Evolutionary conservation across 768 basidiomycete genomes (phyloP).

Genomic region (Crassisporium funariophilum): DNA sequence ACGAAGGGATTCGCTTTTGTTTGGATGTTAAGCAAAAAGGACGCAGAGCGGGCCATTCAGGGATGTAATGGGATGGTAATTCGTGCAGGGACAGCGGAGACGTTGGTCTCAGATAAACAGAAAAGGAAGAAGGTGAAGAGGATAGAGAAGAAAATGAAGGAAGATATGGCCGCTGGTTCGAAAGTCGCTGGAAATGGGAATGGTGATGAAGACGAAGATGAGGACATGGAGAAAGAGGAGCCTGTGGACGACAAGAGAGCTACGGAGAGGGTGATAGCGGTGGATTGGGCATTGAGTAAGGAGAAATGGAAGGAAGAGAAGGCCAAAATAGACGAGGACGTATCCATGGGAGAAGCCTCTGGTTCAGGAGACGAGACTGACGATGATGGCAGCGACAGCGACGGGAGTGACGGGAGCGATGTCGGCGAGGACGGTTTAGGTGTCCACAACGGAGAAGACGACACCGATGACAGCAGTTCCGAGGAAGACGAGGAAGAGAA

Average conservation of each 20-base stretch:
- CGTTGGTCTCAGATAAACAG: slow-evolving; percentile 61
- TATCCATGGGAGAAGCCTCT: slow-evolving; percentile 37
- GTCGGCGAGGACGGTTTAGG: slow-evolving; percentile 47
- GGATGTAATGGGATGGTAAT: slow-evolving; percentile 77
- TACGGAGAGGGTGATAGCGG: slow-evolving; percentile 73
- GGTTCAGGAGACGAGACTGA: slow-evolving; percentile 30
- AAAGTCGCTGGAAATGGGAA: slow-evolving; percentile 29
- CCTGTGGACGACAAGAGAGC: slow-evolving; percentile 35
- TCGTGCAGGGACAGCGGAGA: slow-evolving; percentile 60
- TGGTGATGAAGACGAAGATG: slow-evolving; percentile 32
- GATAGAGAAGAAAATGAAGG: slow-evolving; percentile 51
- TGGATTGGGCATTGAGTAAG: slow-evolving; percentile 97
- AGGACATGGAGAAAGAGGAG: slow-evolving; percentile 20
- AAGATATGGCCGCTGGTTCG: slow-evolving; percentile 29
- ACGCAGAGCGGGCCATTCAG: slow-evolving; percentile 82
- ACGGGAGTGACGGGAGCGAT: slow-evolving; percentile 33
- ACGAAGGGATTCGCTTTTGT: slow-evolving; percentile 92
- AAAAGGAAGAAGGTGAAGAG: slow-evolving; percentile 65
- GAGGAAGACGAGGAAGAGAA: slow-evolving; percentile 35
- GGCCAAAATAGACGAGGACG: slow-evolving; percentile 49
- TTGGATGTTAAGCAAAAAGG: slow-evolving; percentile 86
- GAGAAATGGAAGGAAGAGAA: slow-evolving; percentile 87
- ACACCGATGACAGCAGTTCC: slow-evolving; percentile 40
- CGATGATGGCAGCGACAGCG: slow-evolving; percentile 24
- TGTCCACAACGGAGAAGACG: slow-evolving; percentile 44